Evolutionary conservation across 805 yeast genomes (phyloP).

Genomic region (Wickerhamiella nectarea): DNA sequence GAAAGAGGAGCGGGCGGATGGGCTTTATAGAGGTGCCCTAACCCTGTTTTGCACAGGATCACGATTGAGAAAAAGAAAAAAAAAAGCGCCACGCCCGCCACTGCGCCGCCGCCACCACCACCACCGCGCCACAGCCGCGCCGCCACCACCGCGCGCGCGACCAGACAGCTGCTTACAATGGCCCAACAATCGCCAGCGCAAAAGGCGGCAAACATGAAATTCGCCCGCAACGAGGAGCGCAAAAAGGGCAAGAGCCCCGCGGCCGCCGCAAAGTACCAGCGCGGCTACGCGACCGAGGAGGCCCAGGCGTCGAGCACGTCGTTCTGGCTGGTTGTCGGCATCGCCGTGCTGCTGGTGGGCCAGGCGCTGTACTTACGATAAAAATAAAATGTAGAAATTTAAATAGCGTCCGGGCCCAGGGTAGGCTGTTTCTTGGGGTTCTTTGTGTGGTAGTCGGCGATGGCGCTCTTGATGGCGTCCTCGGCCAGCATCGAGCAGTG

Average conservation of each 20-base stretch:
- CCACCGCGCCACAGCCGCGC: neutral
- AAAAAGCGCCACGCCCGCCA: no score
- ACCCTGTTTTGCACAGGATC: no score
- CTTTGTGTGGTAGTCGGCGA: slow-evolving; percentile 85
- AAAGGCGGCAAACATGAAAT: slow-evolving; percentile 74
- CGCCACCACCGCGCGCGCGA: no score
- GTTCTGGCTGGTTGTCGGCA: neutral
- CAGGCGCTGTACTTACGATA: slow-evolving; percentile 5
- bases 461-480: slow-evolving; percentile 95
- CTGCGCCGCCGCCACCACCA: no score
- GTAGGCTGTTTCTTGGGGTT: slow-evolving; percentile 42
- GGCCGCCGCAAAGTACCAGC: slow-evolving; percentile 8
- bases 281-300: slow-evolving; percentile 4
- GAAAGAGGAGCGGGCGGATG: neutral
- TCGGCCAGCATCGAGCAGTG: slow-evolving; percentile 99
- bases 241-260: slow-evolving; percentile 54
- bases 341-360: slow-evolving; percentile 6
- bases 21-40: neutral
- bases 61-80: no score
- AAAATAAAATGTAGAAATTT: neutral
- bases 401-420: slow-evolving; percentile 42
- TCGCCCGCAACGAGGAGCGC: slow-evolving; percentile 55
- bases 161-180: no score
- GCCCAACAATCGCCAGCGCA: slow-evolving; percentile 65
- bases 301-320: neutral